A percentile compares a stretch with the other conserved stretches of the same genome.
phyloP scores from a whole-genome alignment of 306 rosid species.

The Albizia julibrissin region DNA sequence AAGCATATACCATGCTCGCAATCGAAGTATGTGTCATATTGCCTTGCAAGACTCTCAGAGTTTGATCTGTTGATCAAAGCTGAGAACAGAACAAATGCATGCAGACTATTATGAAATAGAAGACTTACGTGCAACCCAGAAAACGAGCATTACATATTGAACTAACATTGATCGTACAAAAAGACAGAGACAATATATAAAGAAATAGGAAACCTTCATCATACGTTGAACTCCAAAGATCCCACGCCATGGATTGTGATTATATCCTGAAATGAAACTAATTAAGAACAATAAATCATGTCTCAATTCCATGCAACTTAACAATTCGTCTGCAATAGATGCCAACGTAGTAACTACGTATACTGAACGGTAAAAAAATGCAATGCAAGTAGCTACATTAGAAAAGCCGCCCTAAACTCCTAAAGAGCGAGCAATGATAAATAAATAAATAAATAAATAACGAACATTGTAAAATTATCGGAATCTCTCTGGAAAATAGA shows the following conservation, averaged over 20 bases:
- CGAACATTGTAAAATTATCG: not conserved
- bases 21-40: constrained; percentile 51
- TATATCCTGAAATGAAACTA: constrained; percentile 48
- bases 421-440: not conserved
- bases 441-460: not conserved
- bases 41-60: constrained; percentile 44
- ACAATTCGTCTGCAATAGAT: not conserved
- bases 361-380: not conserved
- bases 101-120: constrained; percentile 16
- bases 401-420: not conserved
- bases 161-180: not conserved
- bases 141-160: constrained; percentile 9
- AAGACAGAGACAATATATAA: constrained; percentile 5
- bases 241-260: constrained; percentile 59
- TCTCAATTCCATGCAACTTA: not conserved
- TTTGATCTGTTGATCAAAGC: constrained; percentile 42
- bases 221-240: constrained; percentile 64
- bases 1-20: constrained; percentile 51
- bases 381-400: not conserved
- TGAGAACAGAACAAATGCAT: constrained; percentile 32
- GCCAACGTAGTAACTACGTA: not conserved
- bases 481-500: not conserved
- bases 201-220: constrained; percentile 55
- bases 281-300: not conserved
- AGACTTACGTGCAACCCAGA: constrained; percentile 6